A percentile compares a stretch with the other conserved stretches of the same genome.
Evolutionary conservation across 2,329 filamentous ascomycete genomes (phyloP).

Genomic region (Alternaria atra): DNA sequence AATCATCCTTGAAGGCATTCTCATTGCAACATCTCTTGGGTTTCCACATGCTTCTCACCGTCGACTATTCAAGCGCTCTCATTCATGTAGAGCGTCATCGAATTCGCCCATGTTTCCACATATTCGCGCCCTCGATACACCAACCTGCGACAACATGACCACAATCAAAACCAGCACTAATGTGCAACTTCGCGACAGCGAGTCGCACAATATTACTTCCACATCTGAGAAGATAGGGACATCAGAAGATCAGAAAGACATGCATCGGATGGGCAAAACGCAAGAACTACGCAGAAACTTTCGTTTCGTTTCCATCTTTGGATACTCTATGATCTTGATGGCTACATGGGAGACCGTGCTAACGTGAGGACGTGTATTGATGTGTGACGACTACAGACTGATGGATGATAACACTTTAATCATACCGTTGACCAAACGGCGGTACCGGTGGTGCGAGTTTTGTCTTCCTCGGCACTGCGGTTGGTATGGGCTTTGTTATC

Average conservation of each 20-base stretch:
- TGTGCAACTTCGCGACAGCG: conserved; percentile 10
- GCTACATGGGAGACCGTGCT: conserved; percentile 38
- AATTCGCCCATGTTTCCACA: no score
- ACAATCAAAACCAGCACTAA: conserved; percentile 7
- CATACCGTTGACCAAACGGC: conserved; percentile 37
- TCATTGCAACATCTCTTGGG: no score
- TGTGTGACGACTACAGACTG: neutral
- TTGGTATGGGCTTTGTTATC: conserved; percentile 34
- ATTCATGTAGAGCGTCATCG: no score
- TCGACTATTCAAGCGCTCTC: no score
- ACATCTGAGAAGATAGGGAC: conserved; percentile 34
- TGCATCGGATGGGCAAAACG: conserved; percentile 41
- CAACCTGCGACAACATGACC: no score
- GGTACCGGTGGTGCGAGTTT: conserved; percentile 38
- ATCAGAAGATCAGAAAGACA: conserved; percentile 31
- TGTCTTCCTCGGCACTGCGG: conserved; percentile 33
- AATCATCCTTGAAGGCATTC: no score
- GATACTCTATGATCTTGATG: conserved; percentile 39
- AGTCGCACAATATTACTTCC: conserved; percentile 16
- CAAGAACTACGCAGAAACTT: conserved; percentile 42
- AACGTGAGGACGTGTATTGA: conserved; percentile 16
- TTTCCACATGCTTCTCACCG: no score
- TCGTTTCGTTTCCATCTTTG: conserved; percentile 38
- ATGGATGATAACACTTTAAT: conserved; percentile 22
- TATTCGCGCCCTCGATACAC: no score